These are phyloP conservation scores for Gilbertella persicaria DNA, from an alignment of 371 early-diverging fungal genomes.

Conservation along the genomic window DNA sequence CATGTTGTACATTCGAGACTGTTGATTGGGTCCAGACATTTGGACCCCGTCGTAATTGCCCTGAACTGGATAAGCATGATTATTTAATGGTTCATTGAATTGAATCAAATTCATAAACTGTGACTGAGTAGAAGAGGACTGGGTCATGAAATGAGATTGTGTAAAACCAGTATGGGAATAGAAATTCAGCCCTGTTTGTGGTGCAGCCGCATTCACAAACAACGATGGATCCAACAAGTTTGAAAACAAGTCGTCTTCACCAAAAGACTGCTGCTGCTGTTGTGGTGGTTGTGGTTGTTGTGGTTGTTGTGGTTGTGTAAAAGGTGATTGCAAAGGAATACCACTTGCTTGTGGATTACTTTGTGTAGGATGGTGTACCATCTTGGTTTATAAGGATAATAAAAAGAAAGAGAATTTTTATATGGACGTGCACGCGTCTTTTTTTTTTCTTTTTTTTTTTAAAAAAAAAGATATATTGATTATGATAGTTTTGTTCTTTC, in stretches of 20 bases:
- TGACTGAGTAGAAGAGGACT: neutral
- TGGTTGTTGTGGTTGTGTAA: constrained; percentile 6
- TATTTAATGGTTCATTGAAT: constrained; percentile 3
- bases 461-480: neutral
- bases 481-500: constrained; percentile 1
- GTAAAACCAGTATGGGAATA: too few species aligned
- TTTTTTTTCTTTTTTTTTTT: too few species aligned
- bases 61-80: constrained; percentile 13
- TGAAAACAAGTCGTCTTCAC: neutral
- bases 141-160: neutral
- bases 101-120: constrained; percentile 12
- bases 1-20: constrained; percentile 17
- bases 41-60: constrained; percentile 28
- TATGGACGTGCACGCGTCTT: too few species aligned
- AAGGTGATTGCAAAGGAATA: neutral
- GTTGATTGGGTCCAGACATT: constrained; percentile 27
- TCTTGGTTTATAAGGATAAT: neutral
- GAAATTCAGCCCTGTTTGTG: too few species aligned
- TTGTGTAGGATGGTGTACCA: neutral
- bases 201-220: neutral
- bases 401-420: constrained; percentile 2
- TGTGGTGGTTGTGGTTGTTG: constrained; percentile 4
- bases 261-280: constrained; percentile 10
- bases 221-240: neutral
- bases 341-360: neutral